Evolutionary conservation across 495 filamentous ascomycete species (phyloP).

Genomic region (Aspergillus bertholletiae): DNA sequence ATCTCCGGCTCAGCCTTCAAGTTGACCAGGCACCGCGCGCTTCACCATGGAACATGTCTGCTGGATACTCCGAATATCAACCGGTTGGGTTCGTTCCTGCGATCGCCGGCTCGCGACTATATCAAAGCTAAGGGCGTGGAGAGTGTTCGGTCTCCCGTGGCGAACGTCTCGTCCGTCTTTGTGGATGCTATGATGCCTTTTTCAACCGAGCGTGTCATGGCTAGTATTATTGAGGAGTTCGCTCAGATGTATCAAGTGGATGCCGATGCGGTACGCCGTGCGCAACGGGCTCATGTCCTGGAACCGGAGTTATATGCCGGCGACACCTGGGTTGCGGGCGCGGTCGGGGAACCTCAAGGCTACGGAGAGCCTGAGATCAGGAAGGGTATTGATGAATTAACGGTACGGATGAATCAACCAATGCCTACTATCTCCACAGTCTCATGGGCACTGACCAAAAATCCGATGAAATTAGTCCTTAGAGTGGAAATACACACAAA

Average conservation of each 20-base stretch:
- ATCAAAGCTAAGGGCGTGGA: conserved; percentile 85
- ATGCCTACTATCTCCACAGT: neutral
- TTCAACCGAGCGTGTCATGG: conserved; percentile 34
- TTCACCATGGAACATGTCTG: conserved; percentile 92
- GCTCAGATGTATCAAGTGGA: conserved; percentile 26
- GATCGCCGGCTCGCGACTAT: conserved; percentile 67
- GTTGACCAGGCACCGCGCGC: conserved; percentile 67
- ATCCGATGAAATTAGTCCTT: conserved; percentile 45
- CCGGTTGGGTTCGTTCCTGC: conserved; percentile 60
- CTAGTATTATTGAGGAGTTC: conserved; percentile 35
- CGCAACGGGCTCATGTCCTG: conserved; percentile 30
- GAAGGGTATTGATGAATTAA: conserved; percentile 60
- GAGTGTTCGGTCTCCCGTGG: conserved; percentile 80
- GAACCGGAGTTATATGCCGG: conserved; percentile 38
- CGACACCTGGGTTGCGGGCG: conserved; percentile 38
- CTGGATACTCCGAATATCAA: conserved; percentile 67
- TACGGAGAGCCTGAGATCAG: conserved; percentile 46
- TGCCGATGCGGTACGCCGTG: conserved; percentile 30
- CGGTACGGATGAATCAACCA: conserved; percentile 26
- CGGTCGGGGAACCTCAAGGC: conserved; percentile 46
- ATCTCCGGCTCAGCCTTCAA: conserved; percentile 94
- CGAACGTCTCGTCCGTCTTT: conserved; percentile 63
- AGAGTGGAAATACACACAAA: conserved; percentile 80
- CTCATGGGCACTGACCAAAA: neutral
- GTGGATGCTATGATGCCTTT: conserved; percentile 29